Conservation (phyloP, 1,139 yeast genomes). For the Williopsis jadinii region DNA sequence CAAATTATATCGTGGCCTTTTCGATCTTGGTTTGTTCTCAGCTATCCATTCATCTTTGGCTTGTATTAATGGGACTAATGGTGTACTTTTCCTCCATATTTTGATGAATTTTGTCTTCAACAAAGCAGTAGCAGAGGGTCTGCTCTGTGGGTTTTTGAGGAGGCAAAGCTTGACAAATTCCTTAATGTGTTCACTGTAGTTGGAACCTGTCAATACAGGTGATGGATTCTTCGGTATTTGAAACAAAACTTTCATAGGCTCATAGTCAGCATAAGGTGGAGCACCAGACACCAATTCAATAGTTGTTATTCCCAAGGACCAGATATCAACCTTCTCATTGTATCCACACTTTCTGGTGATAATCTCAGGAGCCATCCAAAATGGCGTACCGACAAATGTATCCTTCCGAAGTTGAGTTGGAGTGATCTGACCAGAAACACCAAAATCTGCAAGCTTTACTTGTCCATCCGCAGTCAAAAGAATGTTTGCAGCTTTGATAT, state of each 20-base stretch:
- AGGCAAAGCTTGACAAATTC: constrained; percentile 57
- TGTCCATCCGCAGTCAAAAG: constrained; percentile 54
- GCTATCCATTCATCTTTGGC: constrained; percentile 26
- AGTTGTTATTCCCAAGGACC: constrained; percentile 84
- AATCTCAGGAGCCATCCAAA: constrained; percentile 94
- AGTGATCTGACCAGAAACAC: constrained; percentile 78
- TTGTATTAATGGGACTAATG: constrained; percentile 22
- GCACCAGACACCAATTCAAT: constrained; percentile 67
- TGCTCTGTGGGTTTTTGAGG: constrained; percentile 44
- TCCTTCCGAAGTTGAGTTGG: constrained; percentile 50
- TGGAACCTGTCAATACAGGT: constrained; percentile 45
- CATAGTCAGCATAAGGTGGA: constrained; percentile 64
- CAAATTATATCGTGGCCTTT: constrained; percentile 26
- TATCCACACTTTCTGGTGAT: constrained; percentile 51
- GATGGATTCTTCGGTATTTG: constrained; percentile 65
- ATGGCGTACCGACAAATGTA: constrained; percentile 86
- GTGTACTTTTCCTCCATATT: constrained; percentile 11
- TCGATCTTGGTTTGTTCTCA: constrained; percentile 19
- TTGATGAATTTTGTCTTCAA: constrained; percentile 42
- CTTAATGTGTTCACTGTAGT: constrained; percentile 44
- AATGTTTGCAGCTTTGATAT: constrained; percentile 79
- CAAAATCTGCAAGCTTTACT: constrained; percentile 78
- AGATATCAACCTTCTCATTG: constrained; percentile 75
- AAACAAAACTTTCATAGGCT: constrained; percentile 70
- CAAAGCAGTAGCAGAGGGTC: constrained; percentile 43